Conservation (phyloP, 805 yeast species). For the Pichia cephalocereana region DNA sequence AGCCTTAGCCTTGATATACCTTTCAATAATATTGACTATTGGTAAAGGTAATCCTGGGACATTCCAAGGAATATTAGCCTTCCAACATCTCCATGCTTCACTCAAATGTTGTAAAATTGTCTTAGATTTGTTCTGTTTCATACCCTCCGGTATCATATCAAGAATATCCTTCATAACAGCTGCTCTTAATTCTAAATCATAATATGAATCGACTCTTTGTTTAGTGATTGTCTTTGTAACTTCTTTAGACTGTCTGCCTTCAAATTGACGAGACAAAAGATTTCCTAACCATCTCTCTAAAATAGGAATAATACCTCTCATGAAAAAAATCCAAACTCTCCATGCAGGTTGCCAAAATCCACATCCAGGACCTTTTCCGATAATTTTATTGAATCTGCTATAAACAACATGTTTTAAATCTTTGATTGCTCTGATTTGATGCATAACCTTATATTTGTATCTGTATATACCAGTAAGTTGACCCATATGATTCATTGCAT, state of each 20-base stretch:
- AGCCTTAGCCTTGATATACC: conserved; percentile 90
- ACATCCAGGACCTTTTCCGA: conserved; percentile 97
- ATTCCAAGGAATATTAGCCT: conserved; percentile 96
- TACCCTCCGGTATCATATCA: conserved; percentile 95
- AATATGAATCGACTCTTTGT: conserved; percentile 91
- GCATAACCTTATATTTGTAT: conserved; percentile 97
- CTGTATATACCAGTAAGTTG: conserved; percentile 94
- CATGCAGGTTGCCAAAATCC: conserved; percentile 99
- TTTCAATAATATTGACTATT: conserved; percentile 71
- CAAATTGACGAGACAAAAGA: conserved; percentile 84
- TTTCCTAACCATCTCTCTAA: conserved; percentile 95
- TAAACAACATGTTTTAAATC: conserved; percentile 91
- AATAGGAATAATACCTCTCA: conserved; percentile 86
- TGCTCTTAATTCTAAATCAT: conserved; percentile 86
- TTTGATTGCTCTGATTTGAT: conserved; percentile 91
- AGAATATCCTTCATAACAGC: conserved; percentile 92
- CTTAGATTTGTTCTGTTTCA: conserved; percentile 77
- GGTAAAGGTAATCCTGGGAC: conserved; percentile 96
- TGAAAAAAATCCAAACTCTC: conserved; percentile 90
- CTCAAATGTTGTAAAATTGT: conserved; percentile 87
- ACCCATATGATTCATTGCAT: conserved; percentile 86
- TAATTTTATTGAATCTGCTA: conserved; percentile 68
- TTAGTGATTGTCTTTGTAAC: conserved; percentile 91
- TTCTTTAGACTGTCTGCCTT: conserved; percentile 88
- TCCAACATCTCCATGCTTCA: conserved; percentile 99